Evolutionary conservation across 768 basidiomycete genomes (phyloP), one percentile per base, ranked within the genome.

Genomic region (Mycena galericulata): DNA sequence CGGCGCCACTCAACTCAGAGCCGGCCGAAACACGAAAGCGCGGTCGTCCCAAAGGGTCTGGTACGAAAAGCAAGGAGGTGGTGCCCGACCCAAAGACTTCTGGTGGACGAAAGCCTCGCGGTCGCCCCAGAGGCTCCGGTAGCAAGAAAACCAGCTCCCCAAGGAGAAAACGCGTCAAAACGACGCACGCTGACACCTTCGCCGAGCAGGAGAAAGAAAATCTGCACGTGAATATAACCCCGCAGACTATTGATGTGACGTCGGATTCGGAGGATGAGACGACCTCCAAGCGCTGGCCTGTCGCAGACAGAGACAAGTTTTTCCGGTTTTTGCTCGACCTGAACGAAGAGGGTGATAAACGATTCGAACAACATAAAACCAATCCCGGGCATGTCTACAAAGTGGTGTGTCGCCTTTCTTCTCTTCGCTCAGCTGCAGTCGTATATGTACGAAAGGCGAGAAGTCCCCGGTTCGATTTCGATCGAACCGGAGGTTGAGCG

Each of bases 361-460:
- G 65, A 1, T 67, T 67, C 15, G 65, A 59, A 11, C 65, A 67
- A 43, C 65, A 54, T 32, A 67, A 67, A 20, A 67, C 34, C 18
- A 60, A 60, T 30, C 65, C 58, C 2, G 17, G 9, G 0, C 57
- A 54, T 40, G 58, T 67, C 0, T 67, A 60, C 24, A 51, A 55
- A 12, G n/a, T 24, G 50, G 65, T 67, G 51, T 20, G 50, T 14
- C 8, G 46, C 32, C 7, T 2, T 22, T 32, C 1, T 50, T 8
- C 45, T 22, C 5, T 46, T 6, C 24, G 22, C n/a, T 46, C 22
- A 22, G 45, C 45, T 46, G 20, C 45, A 46, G 8, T 46, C 22
- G n/a, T n/a, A n/a, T n/a, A n/a, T n/a, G n/a, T 55, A 56, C 54
- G 54, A 40, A 40, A 26, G 15, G 54, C 38, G 54, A 27, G 54